phyloP scores from a whole-genome alignment of 306 rosid genomes.

The Purshia tridentata region DNA sequence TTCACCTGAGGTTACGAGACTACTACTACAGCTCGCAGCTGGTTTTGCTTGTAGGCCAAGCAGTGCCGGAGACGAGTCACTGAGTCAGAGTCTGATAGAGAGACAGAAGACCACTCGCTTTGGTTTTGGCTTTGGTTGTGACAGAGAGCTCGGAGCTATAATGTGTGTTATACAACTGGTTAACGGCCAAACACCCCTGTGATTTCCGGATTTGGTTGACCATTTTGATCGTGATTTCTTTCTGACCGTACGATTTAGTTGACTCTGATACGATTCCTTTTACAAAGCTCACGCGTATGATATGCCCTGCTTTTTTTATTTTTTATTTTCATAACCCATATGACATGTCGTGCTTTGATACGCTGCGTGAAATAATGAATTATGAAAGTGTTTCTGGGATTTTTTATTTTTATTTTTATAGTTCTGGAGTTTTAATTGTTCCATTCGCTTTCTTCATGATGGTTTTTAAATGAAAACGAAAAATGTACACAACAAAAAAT shows the following conservation, averaged over 20 bases:
- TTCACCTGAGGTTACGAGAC: background rate
- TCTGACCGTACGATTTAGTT: background rate
- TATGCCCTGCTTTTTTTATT: too few species aligned
- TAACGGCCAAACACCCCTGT: background rate
- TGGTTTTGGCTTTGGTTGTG: background rate
- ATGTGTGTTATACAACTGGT: background rate
- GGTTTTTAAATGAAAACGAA: too few species aligned
- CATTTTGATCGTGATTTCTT: background rate
- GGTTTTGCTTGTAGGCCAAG: slow-evolving; percentile 7
- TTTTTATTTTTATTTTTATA: too few species aligned
- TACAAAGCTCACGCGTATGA: too few species aligned
- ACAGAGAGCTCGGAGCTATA: background rate
- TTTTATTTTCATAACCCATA: too few species aligned
- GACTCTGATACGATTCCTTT: background rate
- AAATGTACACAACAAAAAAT: too few species aligned
- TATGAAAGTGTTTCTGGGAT: too few species aligned
- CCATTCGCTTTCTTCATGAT: too few species aligned
- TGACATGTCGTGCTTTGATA: too few species aligned
- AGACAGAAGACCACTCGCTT: background rate
- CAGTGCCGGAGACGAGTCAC: background rate
- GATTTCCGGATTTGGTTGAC: background rate
- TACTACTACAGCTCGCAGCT: background rate
- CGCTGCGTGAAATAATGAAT: too few species aligned
- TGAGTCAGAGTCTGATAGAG: background rate
- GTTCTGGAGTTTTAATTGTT: too few species aligned